Evolutionary conservation across 2,329 filamentous ascomycete genomes (phyloP).

Genomic region (Botrytis fabae): DNA sequence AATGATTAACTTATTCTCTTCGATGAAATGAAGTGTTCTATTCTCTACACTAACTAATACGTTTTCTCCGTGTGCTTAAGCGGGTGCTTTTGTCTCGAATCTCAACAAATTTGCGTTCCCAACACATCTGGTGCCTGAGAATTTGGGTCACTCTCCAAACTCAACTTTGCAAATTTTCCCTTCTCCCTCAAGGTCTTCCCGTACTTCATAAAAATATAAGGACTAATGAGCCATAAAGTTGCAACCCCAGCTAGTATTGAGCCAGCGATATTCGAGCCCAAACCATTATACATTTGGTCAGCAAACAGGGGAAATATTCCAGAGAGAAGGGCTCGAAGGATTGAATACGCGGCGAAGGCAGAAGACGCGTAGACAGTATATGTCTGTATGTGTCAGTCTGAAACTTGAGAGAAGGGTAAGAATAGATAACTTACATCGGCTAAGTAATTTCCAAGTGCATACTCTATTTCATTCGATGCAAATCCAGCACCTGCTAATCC

Average conservation of each 20-base stretch:
- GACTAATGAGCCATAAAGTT: conserved; percentile 45
- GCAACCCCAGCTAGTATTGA: conserved; percentile 46
- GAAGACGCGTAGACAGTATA: conserved; percentile 48
- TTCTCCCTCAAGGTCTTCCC: conserved; percentile 41
- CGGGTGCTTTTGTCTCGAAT: background rate
- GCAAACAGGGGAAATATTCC: conserved; percentile 47
- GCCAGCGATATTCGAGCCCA: conserved; percentile 45
- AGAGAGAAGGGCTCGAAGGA: conserved; percentile 44
- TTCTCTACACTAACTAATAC: background rate
- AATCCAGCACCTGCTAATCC: conserved; percentile 49
- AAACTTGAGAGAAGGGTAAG: background rate
- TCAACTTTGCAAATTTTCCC: conserved; percentile 6
- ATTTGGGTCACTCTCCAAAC: background rate
- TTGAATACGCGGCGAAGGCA: conserved; percentile 46
- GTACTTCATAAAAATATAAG: conserved; percentile 43
- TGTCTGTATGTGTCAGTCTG: conserved; percentile 27
- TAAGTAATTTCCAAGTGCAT: conserved; percentile 45
- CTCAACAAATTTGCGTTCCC: background rate
- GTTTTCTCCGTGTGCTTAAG: background rate
- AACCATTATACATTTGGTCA: conserved; percentile 43
- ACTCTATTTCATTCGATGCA: conserved; percentile 49
- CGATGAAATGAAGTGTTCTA: background rate
- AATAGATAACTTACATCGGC: conserved; percentile 39
- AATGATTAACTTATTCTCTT: background rate
- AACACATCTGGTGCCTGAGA: background rate